These are phyloP conservation scores for Leishmania tropica DNA, from an alignment of 208 protist species.

Conservation along the genomic window DNA sequence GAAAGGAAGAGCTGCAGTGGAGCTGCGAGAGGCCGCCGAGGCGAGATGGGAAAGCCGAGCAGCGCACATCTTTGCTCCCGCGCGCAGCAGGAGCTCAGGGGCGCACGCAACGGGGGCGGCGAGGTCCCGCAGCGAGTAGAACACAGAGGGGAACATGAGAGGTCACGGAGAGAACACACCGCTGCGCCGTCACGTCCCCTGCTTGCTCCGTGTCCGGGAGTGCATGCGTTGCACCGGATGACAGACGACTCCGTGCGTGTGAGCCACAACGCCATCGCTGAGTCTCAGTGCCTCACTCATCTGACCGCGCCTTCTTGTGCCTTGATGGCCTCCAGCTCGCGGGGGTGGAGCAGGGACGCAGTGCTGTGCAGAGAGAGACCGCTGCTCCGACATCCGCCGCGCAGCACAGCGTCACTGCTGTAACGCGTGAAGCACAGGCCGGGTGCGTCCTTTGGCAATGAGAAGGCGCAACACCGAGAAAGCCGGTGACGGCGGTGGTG, in stretches of 20 bases:
- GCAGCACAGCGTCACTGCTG: background rate
- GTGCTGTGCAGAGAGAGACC: background rate
- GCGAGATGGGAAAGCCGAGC: background rate
- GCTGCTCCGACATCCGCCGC: background rate
- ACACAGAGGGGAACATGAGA: background rate
- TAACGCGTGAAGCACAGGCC: no score
- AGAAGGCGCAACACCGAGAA: background rate
- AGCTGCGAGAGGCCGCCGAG: background rate
- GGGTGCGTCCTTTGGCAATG: no score
- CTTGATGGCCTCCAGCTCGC: background rate
- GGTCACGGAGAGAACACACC: background rate
- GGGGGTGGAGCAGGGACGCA: background rate
- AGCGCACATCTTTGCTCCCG: background rate
- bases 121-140: no score
- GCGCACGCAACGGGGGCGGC: no score
- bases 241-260: background rate
- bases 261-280: background rate
- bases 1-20: background rate
- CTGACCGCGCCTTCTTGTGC: background rate
- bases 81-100: no score
- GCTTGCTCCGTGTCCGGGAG: no score
- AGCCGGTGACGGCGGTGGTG: background rate
- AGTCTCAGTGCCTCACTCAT: background rate
- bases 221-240: background rate
- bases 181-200: no score